Evolutionary conservation across 1,284 basidiomycete species (phyloP).

Genomic region (Ustilago shanxiensis): DNA sequence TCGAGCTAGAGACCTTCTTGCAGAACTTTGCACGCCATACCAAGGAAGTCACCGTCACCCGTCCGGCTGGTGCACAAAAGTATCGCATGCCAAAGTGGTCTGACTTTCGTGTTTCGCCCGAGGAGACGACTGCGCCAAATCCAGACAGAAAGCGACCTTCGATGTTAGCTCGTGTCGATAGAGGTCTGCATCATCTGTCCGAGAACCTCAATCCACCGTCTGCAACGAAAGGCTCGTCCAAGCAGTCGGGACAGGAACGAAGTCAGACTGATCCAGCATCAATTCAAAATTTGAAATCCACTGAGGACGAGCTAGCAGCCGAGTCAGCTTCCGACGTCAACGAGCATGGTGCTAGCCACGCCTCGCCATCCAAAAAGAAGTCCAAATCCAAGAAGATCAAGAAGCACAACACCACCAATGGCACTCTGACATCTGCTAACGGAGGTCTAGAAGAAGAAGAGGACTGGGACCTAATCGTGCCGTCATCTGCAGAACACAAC

Average conservation of each 20-base stretch:
- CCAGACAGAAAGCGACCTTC: conserved; percentile 36
- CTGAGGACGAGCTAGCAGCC: conserved; percentile 10
- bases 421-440: not conserved
- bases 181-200: conserved; percentile 59
- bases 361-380: conserved; percentile 28
- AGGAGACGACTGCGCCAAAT: conserved; percentile 25
- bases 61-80: conserved; percentile 33
- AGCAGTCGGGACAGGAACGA: not conserved
- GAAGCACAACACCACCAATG: conserved; percentile 11
- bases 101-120: conserved; percentile 64
- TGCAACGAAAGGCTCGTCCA: not conserved
- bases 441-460: conserved; percentile 20
- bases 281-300: not conserved
- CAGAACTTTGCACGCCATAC: conserved; percentile 67
- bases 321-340: conserved; percentile 10
- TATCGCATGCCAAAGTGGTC: conserved; percentile 67
- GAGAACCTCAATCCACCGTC: not conserved
- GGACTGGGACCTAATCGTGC: conserved; percentile 55
- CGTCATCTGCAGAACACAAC: conserved; percentile 22
- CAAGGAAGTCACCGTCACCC: conserved; percentile 63
- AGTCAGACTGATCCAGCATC: not conserved
- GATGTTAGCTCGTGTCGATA: conserved; percentile 65
- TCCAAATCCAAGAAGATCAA: conserved; percentile 27
- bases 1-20: conserved; percentile 67
- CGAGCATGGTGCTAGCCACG: not conserved